A percentile compares a stretch with the other conserved stretches of the same genome.
phyloP scores from a whole-genome alignment of 2,329 filamentous ascomycete species.

The Chaetomiaceae sp. region DNA sequence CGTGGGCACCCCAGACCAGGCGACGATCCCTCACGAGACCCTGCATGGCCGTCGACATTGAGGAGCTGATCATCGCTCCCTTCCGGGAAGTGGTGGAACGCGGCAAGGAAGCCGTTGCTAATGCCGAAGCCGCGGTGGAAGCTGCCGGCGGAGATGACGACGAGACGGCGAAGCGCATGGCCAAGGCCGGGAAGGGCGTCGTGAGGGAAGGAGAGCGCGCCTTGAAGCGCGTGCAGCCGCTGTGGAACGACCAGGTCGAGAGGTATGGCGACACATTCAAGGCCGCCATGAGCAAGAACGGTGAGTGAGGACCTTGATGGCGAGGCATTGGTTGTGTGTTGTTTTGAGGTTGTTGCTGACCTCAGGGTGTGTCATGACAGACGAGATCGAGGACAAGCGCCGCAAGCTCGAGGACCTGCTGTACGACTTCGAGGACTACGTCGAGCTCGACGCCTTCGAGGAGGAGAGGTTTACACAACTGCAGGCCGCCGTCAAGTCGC shows the following conservation, averaged over 20 bases:
- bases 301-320: slow-evolving; percentile 33
- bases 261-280: slow-evolving; percentile 48
- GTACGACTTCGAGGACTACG: slow-evolving; percentile 54
- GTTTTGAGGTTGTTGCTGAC: not conserved
- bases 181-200: slow-evolving; percentile 40
- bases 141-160: not conserved
- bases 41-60: slow-evolving; percentile 1
- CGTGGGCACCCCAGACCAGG: not conserved
- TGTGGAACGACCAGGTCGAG: slow-evolving; percentile 44
- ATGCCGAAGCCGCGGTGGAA: slow-evolving; percentile 33
- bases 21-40: not conserved
- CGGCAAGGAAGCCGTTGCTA: slow-evolving; percentile 42
- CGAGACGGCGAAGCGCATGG: slow-evolving; percentile 39
- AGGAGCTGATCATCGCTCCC: slow-evolving; percentile 43
- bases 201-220: slow-evolving; percentile 36
- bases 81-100: slow-evolving; percentile 51
- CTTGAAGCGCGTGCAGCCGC: slow-evolving; percentile 44
- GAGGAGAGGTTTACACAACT: slow-evolving; percentile 44
- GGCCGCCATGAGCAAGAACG: slow-evolving; percentile 49
- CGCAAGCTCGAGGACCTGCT: slow-evolving; percentile 45
- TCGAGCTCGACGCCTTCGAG: slow-evolving; percentile 48
- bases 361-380: slow-evolving; percentile 31
- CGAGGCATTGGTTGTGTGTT: too few relatives aligned
- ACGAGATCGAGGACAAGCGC: slow-evolving; percentile 46
- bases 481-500: slow-evolving; percentile 43